phyloP scores from a whole-genome alignment of 768 basidiomycete species.

The Suillus bovinus region DNA sequence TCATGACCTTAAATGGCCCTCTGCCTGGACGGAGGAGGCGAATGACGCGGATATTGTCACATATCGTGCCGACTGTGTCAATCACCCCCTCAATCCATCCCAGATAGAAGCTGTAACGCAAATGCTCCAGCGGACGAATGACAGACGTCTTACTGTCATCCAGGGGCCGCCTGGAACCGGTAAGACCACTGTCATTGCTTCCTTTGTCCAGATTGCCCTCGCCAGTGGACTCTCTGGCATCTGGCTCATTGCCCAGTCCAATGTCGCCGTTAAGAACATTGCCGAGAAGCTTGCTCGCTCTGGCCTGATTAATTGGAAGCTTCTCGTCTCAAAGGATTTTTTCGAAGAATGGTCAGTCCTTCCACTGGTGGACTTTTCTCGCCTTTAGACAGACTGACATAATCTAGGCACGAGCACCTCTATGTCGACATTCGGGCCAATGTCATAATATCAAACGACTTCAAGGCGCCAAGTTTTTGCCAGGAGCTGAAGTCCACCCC shows the following conservation, averaged over 20 bases:
- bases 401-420: slow-evolving; percentile 78
- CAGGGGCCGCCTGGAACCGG: slow-evolving; percentile 69
- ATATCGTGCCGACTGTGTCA: slow-evolving; percentile 16
- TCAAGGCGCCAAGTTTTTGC: slow-evolving; percentile 23
- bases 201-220: slow-evolving; percentile 53
- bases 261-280: slow-evolving; percentile 89
- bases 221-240: slow-evolving; percentile 47
- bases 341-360: slow-evolving; percentile 58
- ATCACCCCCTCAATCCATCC: slow-evolving; percentile 39
- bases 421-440: slow-evolving; percentile 51
- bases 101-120: slow-evolving; percentile 36
- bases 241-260: slow-evolving; percentile 84
- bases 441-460: slow-evolving; percentile 50
- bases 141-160: slow-evolving; percentile 35
- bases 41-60: slow-evolving; percentile 19
- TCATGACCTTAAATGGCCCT: slow-evolving; percentile 40
- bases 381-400: slow-evolving; percentile 9
- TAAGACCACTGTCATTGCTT: slow-evolving; percentile 72
- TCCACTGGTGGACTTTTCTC: slow-evolving; percentile 4
- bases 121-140: slow-evolving; percentile 41
- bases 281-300: slow-evolving; percentile 68
- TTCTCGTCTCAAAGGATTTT: slow-evolving; percentile 73
- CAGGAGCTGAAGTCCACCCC: slow-evolving; percentile 40
- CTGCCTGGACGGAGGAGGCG: slow-evolving; percentile 25
- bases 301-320: slow-evolving; percentile 55